Evolutionary conservation across 202 grass and related monocot species (phyloP).

Genomic region (Brachypodium distachyon): DNA sequence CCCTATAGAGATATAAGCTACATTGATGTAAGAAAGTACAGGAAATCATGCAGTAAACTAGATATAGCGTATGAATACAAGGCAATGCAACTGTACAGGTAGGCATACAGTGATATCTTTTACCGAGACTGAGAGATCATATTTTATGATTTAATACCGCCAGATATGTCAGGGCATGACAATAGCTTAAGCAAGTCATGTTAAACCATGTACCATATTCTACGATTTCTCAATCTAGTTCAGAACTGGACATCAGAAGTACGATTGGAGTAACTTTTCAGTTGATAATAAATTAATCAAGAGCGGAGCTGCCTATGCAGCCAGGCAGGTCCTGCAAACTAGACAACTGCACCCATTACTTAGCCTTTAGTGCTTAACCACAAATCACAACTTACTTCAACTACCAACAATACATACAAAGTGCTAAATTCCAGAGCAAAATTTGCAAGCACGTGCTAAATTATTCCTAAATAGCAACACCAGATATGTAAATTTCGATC

Average conservation of each 20-base stretch:
- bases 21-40: slow-evolving; percentile 5
- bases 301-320: neutral
- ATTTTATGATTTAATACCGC: neutral
- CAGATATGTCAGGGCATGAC: neutral
- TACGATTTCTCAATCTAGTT: neutral
- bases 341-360: neutral
- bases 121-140: neutral
- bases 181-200: neutral
- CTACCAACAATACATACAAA: neutral
- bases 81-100: neutral
- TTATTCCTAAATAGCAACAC: neutral
- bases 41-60: neutral
- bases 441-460: neutral
- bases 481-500: neutral
- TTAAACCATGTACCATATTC: neutral
- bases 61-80: neutral
- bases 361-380: neutral
- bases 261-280: neutral
- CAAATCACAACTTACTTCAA: neutral
- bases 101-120: neutral
- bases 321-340: neutral
- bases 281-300: neutral
- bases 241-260: neutral
- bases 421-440: neutral
- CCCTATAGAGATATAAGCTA: slow-evolving; percentile 29